Evolutionary conservation across 768 basidiomycete species (phyloP), one percentile per base, ranked within the genome.

Genomic region (Termitomyces sp.): DNA sequence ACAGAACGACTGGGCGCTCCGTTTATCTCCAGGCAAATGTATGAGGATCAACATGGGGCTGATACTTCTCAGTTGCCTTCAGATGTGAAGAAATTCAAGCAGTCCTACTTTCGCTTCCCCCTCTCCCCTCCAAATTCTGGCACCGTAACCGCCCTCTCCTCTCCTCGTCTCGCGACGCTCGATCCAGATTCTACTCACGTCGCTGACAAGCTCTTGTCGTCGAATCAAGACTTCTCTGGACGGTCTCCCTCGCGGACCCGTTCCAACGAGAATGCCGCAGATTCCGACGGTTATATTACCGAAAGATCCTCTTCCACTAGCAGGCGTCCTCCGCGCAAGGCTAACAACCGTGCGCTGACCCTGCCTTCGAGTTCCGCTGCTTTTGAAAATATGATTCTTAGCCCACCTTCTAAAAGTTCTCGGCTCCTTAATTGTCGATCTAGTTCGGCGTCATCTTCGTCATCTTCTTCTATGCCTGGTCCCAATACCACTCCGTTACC

Each of bases 71-170:
- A 47, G 26, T n/a, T 44, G 28, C 43, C 59, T 42, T 24, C 57
- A 42, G 69, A 72, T 50, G 56, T 59, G 36, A 66, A 58, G 52
- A 63, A 57, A 22, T 35, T 54, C 12, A 68, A 60, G 59, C 64
- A 70, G n/a, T 63, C 62, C 18, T 65, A 63, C n/a, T 73, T 72
- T 59, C 69, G 62, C 43, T 80, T 79, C 59, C 79, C 78, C 1
- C 70, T 77, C 46, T 79, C 80, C n/a, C 79, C 80, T 32, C 73
- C 80, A 9, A 75, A 70, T 56, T 79, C 81, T 33, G 72, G 75
- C 28, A 65, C 75, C 30, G 66, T 68, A 40, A 76, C 77, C 14
- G 74, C 75, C 6, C 64, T 67, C 30, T 72, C 78, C 47, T 78
- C 79, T 1, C 74, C 76, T 53, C 67, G 66, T 35, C 58, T 72